A percentile compares a stretch with the other conserved stretches of the same genome.
Conservation (phyloP, 257 asterid species). For the Eucommia ulmoides region DNA sequence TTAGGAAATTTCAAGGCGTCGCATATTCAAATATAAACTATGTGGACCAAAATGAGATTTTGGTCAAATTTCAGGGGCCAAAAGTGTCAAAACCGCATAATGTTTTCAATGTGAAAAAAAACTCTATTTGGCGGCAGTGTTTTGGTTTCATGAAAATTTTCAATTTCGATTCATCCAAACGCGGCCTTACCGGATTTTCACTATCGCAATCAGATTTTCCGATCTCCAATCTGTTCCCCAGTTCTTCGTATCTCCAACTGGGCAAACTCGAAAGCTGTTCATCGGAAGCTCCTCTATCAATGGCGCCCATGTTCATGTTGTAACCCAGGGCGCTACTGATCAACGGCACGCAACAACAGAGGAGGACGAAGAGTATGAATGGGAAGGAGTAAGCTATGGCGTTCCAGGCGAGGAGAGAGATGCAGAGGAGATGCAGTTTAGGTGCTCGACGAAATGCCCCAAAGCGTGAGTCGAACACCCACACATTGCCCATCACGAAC, state of each 20-base stretch:
- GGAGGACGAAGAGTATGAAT: slow-evolving; percentile 57
- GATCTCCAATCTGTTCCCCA: slow-evolving; percentile 14
- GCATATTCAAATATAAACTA: too few species aligned
- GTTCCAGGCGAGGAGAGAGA: slow-evolving; percentile 72
- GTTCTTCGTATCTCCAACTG: slow-evolving; percentile 54
- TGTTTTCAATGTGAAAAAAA: too few species aligned
- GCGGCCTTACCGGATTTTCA: slow-evolving; percentile 55
- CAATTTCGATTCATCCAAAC: too few species aligned
- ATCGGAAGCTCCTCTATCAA: slow-evolving; percentile 70
- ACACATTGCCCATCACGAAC: slow-evolving; percentile 94
- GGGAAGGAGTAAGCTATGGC: slow-evolving; percentile 91
- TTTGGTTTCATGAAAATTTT: too few species aligned
- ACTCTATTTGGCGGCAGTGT: too few species aligned
- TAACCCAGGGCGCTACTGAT: slow-evolving; percentile 65
- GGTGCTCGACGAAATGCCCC: slow-evolving; percentile 62
- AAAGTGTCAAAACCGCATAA: too few species aligned
- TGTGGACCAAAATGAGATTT: too few species aligned
- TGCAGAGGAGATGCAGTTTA: slow-evolving; percentile 74
- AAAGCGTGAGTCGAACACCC: slow-evolving; percentile 80
- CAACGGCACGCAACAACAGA: slow-evolving; percentile 80
- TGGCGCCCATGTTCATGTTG: slow-evolving; percentile 71
- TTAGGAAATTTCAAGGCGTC: too few species aligned
- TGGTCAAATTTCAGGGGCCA: too few species aligned
- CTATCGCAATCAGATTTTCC: slow-evolving; percentile 20
- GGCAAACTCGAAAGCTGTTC: slow-evolving; percentile 55